A percentile compares a stretch with the other conserved stretches of the same genome.
These are phyloP conservation scores for Aspergillus pseudoglaucus DNA, from an alignment of 2,329 filamentous ascomycete genomes.

Conservation along the genomic window DNA sequence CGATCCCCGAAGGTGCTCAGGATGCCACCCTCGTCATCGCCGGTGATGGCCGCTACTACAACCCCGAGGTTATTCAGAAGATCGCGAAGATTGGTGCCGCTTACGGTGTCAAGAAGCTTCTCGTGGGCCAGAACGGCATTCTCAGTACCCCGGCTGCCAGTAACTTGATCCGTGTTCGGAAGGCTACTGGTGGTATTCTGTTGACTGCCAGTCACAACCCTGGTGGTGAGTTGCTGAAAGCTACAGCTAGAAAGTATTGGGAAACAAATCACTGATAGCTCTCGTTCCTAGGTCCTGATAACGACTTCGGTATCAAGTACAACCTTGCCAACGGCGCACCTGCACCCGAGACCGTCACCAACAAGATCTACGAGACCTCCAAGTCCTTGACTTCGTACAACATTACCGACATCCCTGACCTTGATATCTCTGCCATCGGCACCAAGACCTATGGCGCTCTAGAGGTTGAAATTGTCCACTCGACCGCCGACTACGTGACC, in stretches of 20 bases:
- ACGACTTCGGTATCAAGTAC: slow-evolving; percentile 99
- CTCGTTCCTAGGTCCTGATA: slow-evolving; percentile 62
- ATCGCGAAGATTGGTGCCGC: slow-evolving; percentile 96
- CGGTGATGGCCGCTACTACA: slow-evolving; percentile 95
- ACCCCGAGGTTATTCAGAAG: slow-evolving; percentile 90
- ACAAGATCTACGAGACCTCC: slow-evolving; percentile 92
- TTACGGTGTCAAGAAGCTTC: slow-evolving; percentile 97
- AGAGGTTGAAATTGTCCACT: slow-evolving; percentile 93
- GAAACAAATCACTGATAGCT: neutral
- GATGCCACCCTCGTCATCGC: slow-evolving; percentile 91
- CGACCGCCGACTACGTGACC: slow-evolving; percentile 79
- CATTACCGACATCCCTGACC: slow-evolving; percentile 74
- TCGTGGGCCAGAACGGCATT: slow-evolving; percentile 94
- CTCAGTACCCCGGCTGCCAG: slow-evolving; percentile 93
- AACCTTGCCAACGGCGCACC: slow-evolving; percentile 95
- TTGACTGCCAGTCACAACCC: slow-evolving; percentile 98
- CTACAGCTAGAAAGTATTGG: too few species aligned
- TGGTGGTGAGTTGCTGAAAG: slow-evolving; percentile 60
- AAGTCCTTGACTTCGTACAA: slow-evolving; percentile 91
- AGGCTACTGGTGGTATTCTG: slow-evolving; percentile 93
- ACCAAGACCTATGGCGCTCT: slow-evolving; percentile 75
- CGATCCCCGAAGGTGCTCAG: slow-evolving; percentile 88
- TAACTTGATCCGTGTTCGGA: slow-evolving; percentile 88
- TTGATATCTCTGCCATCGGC: slow-evolving; percentile 79
- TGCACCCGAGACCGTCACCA: slow-evolving; percentile 90